A percentile compares a stretch with the other conserved stretches of the same genome.
Evolutionary conservation across 31 red algal species (phyloP).

Genomic region (Bonnemaisonia californica): DNA sequence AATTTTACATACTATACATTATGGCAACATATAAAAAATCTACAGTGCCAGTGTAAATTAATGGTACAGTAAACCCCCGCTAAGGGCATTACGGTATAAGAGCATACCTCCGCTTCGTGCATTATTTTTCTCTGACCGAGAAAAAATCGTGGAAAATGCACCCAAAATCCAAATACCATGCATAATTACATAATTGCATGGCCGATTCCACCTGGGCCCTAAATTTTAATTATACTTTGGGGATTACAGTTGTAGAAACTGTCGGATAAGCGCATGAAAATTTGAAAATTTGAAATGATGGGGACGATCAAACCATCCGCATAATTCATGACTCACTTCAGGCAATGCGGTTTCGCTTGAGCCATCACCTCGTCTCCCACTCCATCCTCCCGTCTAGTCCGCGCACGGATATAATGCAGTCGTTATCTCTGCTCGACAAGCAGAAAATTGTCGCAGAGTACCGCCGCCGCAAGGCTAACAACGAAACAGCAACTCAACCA

Average conservation of each 20-base stretch:
- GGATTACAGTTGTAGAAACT: conserved; percentile 18
- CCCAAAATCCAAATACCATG: conserved; percentile 9
- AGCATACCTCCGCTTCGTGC: conserved; percentile 9
- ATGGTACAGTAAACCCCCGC: conserved; percentile 27
- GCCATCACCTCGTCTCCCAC: too few species aligned
- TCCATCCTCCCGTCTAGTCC: conserved; percentile 25
- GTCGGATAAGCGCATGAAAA: conserved; percentile 24
- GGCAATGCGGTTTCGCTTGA: conserved; percentile 10
- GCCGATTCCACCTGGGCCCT: conserved; percentile 6
- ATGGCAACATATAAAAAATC: too few species aligned
- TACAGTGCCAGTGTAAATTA: too few species aligned
- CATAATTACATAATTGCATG: conserved; percentile 4
- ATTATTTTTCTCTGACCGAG: conserved; percentile 25
- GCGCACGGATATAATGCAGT: conserved; percentile 36
- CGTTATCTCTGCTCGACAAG: conserved; percentile 36
- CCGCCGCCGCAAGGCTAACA: conserved; percentile 29
- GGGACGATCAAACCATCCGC: conserved; percentile 14
- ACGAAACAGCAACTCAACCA: conserved; percentile 34
- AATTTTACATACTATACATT: too few species aligned
- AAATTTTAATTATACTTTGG: conserved; percentile 8
- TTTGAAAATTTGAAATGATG: conserved; percentile 27
- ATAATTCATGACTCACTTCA: conserved; percentile 14
- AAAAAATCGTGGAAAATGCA: conserved; percentile 28
- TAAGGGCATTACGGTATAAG: conserved; percentile 24
- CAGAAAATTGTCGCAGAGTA: conserved; percentile 40